These are phyloP conservation scores for Leccinum variabile DNA, from an alignment of 1,284 basidiomycete species.

Conservation along the genomic window DNA sequence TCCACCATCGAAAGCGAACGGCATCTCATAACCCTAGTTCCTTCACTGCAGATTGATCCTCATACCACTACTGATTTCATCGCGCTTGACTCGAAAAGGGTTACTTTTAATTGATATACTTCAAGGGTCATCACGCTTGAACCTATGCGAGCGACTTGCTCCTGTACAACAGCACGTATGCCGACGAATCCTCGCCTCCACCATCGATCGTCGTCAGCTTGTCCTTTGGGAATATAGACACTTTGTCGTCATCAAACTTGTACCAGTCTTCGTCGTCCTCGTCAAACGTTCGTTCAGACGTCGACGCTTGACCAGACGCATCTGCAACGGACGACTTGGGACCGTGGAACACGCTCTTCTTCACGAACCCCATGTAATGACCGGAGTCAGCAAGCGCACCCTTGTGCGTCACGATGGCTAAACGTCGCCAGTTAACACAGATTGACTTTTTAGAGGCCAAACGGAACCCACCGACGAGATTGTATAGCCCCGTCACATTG, in stretches of 20 bases:
- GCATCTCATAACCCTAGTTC: constrained; percentile 20
- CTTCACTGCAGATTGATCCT: constrained; percentile 9
- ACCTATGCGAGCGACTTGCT: constrained; percentile 36
- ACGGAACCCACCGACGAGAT: constrained; percentile 68
- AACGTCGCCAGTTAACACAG: constrained; percentile 3
- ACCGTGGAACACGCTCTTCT: constrained; percentile 64
- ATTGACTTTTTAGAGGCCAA: not conserved
- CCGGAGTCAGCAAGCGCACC: constrained; percentile 92
- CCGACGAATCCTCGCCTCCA: constrained; percentile 81
- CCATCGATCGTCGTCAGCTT: constrained; percentile 85
- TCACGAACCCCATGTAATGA: constrained; percentile 91
- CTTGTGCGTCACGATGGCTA: constrained; percentile 95
- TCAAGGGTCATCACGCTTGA: not conserved
- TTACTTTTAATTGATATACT: constrained; percentile 23
- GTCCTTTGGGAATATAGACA: constrained; percentile 76
- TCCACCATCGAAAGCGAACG: constrained; percentile 29
- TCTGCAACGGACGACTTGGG: constrained; percentile 12
- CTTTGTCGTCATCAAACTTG: constrained; percentile 93
- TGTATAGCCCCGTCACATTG: constrained; percentile 79
- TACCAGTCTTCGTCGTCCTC: constrained; percentile 80
- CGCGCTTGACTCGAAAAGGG: constrained; percentile 4
- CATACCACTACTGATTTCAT: constrained; percentile 17
- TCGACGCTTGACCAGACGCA: constrained; percentile 12
- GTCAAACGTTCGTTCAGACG: constrained; percentile 26
- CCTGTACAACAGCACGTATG: constrained; percentile 86